Evolutionary conservation across 192 early-diverging fungal species (phyloP).

Genomic region (Backusella macrospora): DNA sequence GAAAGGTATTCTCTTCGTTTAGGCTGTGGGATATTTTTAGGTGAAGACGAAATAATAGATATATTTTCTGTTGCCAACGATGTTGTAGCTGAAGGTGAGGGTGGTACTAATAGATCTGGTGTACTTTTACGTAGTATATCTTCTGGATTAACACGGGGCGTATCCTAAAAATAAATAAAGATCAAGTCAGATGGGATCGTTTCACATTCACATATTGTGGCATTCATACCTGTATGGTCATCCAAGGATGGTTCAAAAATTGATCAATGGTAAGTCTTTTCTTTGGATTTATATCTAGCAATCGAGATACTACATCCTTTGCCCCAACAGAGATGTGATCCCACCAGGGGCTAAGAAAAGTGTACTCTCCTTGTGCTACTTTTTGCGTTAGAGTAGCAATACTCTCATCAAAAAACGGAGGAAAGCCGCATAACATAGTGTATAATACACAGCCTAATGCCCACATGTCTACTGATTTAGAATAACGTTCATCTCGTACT

Average conservation of each 20-base stretch:
- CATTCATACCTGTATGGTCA: conserved; percentile 56
- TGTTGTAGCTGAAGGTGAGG: conserved; percentile 14
- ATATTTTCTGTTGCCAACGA: conserved; percentile 12
- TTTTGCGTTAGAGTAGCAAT: conserved; percentile 79
- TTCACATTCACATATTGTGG: not conserved
- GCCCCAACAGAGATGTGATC: conserved; percentile 75
- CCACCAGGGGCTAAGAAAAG: conserved; percentile 92
- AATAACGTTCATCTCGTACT: conserved; percentile 79
- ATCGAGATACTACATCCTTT: conserved; percentile 71
- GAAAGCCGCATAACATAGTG: conserved; percentile 79
- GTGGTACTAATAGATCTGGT: conserved; percentile 7
- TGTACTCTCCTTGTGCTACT: conserved; percentile 82
- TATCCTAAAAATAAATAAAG: conserved; percentile 2
- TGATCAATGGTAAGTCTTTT: conserved; percentile 79
- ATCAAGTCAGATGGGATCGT: not conserved
- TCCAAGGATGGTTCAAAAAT: conserved; percentile 83
- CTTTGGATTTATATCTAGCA: conserved; percentile 70
- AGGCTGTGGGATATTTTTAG: conserved; percentile 4
- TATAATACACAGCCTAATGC: conserved; percentile 86
- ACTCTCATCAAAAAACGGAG: conserved; percentile 83
- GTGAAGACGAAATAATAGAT: not conserved
- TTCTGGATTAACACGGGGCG: not conserved
- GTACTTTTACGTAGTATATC: not conserved
- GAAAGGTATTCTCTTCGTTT: not conserved
- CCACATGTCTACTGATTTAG: conserved; percentile 85